phyloP scores from a whole-genome alignment of 1,284 basidiomycete genomes.

The Mycena citricolor region DNA sequence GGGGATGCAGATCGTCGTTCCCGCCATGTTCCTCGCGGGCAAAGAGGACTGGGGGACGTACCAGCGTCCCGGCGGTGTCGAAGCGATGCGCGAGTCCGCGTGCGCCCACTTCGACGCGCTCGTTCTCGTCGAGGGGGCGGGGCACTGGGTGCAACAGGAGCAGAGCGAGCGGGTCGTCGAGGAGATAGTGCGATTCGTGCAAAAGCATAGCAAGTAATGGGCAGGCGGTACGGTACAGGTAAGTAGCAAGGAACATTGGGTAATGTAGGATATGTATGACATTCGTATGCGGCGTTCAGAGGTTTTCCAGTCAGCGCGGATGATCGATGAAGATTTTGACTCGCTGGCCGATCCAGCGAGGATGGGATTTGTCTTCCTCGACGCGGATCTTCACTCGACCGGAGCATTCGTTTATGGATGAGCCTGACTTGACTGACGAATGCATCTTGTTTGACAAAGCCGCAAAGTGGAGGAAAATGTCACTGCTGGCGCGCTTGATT shows the following conservation, averaged over 20 bases:
- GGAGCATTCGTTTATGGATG: conserved; percentile 7
- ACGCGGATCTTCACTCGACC: conserved; percentile 13
- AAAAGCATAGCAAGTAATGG: conserved; percentile 3
- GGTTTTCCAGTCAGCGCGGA: conserved; percentile 5
- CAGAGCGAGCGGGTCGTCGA: conserved; percentile 41
- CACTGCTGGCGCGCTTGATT: conserved; percentile 10
- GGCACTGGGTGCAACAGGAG: conserved; percentile 66
- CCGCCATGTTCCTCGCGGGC: conserved; percentile 56
- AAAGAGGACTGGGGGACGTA: conserved; percentile 59
- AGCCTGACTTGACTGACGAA: neutral
- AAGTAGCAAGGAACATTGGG: conserved; percentile 3
- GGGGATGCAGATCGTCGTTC: conserved; percentile 44
- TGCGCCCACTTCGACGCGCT: conserved; percentile 46
- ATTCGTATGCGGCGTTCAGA: neutral
- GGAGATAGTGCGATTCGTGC: conserved; percentile 39
- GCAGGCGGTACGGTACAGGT: conserved; percentile 1
- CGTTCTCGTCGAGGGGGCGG: conserved; percentile 55
- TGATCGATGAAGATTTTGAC: conserved; percentile 17
- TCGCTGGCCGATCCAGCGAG: conserved; percentile 14
- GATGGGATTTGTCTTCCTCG: conserved; percentile 16
- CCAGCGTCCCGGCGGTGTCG: conserved; percentile 49
- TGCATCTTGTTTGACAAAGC: conserved; percentile 4
- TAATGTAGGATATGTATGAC: conserved; percentile 6
- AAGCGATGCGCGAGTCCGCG: conserved; percentile 35
- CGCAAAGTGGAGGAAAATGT: conserved; percentile 12